A percentile compares a stretch with the other conserved stretches of the same genome.
Conservation (phyloP, 805 yeast species). For the Hagleromyces aurorensis region DNA sequence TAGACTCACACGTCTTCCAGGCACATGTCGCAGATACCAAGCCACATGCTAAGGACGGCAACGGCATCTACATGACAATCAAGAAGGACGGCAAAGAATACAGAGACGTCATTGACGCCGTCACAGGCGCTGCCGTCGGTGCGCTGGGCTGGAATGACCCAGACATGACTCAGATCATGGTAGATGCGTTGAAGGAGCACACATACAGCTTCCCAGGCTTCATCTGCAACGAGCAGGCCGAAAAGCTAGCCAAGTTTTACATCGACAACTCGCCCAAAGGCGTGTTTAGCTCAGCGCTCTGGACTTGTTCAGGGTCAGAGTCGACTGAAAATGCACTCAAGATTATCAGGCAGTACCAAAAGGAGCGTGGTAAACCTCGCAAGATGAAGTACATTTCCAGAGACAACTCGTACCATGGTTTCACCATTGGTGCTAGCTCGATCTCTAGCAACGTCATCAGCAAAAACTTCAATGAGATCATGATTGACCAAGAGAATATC, state of each 20-base stretch:
- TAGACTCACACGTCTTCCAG: slow-evolving; percentile 38
- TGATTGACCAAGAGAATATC: slow-evolving; percentile 20
- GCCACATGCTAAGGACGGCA: slow-evolving; percentile 36
- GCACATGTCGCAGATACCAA: slow-evolving; percentile 33
- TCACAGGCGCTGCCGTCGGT: slow-evolving; percentile 49
- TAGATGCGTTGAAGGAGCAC: slow-evolving; percentile 33
- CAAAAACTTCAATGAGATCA: slow-evolving; percentile 26
- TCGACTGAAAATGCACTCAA: slow-evolving; percentile 61
- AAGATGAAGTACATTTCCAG: slow-evolving; percentile 39
- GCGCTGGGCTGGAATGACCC: slow-evolving; percentile 40
- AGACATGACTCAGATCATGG: slow-evolving; percentile 29
- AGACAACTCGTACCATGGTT: slow-evolving; percentile 42
- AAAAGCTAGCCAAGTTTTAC: slow-evolving; percentile 36
- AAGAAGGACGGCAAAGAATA: slow-evolving; percentile 35
- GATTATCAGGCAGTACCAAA: slow-evolving; percentile 42
- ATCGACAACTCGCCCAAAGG: slow-evolving; percentile 34
- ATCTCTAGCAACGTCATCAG: slow-evolving; percentile 34
- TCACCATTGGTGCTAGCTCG: slow-evolving; percentile 40
- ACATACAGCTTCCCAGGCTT: slow-evolving; percentile 33
- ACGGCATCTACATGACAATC: slow-evolving; percentile 36
- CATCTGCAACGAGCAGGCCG: slow-evolving; percentile 34
- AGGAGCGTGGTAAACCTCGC: slow-evolving; percentile 36
- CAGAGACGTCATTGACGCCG: slow-evolving; percentile 34
- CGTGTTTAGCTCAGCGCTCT: slow-evolving; percentile 35
- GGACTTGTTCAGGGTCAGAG: slow-evolving; percentile 61